A percentile compares a stretch with the other conserved stretches of the same genome.
Evolutionary conservation across 176 grass and related monocot species (phyloP).

Genomic region (Calamus simplicifolius): DNA sequence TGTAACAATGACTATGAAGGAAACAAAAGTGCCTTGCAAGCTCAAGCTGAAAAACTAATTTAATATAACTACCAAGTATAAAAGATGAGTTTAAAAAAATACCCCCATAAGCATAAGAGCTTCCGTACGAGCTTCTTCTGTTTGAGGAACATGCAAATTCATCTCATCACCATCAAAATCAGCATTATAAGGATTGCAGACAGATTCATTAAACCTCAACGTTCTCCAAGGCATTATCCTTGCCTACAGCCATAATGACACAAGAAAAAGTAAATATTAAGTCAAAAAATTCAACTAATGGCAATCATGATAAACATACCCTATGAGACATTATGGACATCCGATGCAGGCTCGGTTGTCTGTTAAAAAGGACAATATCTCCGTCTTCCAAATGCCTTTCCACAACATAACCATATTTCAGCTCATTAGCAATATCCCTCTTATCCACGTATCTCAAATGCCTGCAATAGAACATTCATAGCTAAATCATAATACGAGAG

Average conservation of each 20-base stretch:
- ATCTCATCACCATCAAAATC: conserved; percentile 99
- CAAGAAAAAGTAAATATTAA: conserved; percentile 7
- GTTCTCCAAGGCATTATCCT: conserved; percentile 98
- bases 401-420: conserved; percentile 77
- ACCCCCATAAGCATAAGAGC: conserved; percentile 99
- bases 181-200: conserved; percentile 99
- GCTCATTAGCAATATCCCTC: conserved; percentile 66
- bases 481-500: conserved; percentile 9
- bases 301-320: conserved; percentile 21
- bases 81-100: conserved; percentile 2
- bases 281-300: too few relatives aligned
- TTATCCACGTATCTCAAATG: conserved; percentile 70
- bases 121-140: conserved; percentile 98
- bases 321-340: conserved; percentile 99
- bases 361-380: conserved; percentile 89
- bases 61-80: not conserved
- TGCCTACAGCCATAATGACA: conserved; percentile 47
- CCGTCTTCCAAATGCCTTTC: conserved; percentile 99
- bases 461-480: conserved; percentile 32
- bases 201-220: conserved; percentile 97
- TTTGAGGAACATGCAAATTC: conserved; percentile 98
- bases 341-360: conserved; percentile 95
- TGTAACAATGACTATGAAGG: too few relatives aligned
- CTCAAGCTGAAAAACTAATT: too few relatives aligned
- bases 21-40: too few relatives aligned